Conservation (phyloP, 1,284 basidiomycete species). For the Gastroboletus turbinatus region DNA sequence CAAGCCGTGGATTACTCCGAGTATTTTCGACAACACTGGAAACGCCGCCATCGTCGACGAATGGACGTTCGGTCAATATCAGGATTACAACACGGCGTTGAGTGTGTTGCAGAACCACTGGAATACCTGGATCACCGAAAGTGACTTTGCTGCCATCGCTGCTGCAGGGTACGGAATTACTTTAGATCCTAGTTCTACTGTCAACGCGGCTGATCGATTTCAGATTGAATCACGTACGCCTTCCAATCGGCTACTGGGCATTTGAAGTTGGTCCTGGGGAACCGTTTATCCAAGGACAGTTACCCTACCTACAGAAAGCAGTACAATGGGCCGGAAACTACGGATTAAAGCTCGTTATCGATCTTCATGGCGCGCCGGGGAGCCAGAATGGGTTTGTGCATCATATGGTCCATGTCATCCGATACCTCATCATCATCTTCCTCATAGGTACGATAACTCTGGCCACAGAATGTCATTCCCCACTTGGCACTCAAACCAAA, state of each 20-base stretch:
- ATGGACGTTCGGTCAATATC: slow-evolving; percentile 78
- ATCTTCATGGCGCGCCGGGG: slow-evolving; percentile 83
- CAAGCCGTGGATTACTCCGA: slow-evolving; percentile 84
- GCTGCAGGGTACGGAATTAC: slow-evolving; percentile 58
- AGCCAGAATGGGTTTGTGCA: slow-evolving; percentile 73
- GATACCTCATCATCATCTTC: slow-evolving; percentile 1
- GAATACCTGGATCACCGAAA: slow-evolving; percentile 80
- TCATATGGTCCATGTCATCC: background rate
- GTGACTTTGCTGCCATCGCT: slow-evolving; percentile 72
- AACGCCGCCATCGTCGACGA: slow-evolving; percentile 67
- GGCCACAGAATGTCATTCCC: slow-evolving; percentile 67
- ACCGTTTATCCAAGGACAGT: slow-evolving; percentile 82
- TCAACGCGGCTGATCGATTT: background rate
- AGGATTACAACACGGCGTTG: slow-evolving; percentile 49
- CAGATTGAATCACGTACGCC: slow-evolving; percentile 80
- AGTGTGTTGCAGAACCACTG: slow-evolving; percentile 64
- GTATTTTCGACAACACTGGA: slow-evolving; percentile 80
- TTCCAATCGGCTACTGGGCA: slow-evolving; percentile 93
- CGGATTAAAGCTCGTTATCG: slow-evolving; percentile 80
- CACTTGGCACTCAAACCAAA: slow-evolving; percentile 69
- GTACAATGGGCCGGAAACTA: slow-evolving; percentile 77
- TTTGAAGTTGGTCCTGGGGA: slow-evolving; percentile 80
- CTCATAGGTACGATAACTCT: slow-evolving; percentile 79
- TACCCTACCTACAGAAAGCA: slow-evolving; percentile 71
- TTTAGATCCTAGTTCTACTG: background rate